Conservation (phyloP, 192 early-diverging fungal genomes). For the Chytriomyces sp. region DNA sequence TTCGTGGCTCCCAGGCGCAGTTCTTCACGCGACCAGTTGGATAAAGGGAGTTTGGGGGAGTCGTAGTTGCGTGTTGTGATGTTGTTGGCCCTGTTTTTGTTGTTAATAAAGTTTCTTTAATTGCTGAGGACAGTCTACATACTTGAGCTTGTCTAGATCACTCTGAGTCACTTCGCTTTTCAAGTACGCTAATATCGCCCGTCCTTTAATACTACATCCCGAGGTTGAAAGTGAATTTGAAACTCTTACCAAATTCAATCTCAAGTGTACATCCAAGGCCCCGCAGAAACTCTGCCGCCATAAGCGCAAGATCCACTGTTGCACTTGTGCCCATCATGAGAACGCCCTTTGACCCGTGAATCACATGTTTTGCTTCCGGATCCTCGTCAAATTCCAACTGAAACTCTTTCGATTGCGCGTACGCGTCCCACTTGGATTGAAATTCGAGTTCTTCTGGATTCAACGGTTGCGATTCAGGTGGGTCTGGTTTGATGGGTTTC, state of each 20-base stretch:
- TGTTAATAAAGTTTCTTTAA: no score
- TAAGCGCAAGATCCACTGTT: not conserved
- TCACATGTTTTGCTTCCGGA: not conserved
- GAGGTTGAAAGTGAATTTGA: not conserved
- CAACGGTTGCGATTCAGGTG: not conserved
- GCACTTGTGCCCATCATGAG: constrained; percentile 12
- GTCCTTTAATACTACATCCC: not conserved
- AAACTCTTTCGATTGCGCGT: not conserved
- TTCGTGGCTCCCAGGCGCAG: constrained; percentile 36
- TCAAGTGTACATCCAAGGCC: constrained; percentile 3
- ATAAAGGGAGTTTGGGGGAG: not conserved
- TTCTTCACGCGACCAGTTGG: constrained; percentile 3
- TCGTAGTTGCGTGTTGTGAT: constrained; percentile 9
- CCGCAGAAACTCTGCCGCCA: constrained; percentile 3
- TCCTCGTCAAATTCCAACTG: not conserved
- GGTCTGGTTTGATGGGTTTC: not conserved
- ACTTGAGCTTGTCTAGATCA: not conserved
- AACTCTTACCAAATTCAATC: constrained; percentile 25
- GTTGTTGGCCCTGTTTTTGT: not conserved
- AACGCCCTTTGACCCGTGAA: not conserved
- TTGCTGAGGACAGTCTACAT: no score
- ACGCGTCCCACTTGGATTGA: not conserved
- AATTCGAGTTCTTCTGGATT: not conserved
- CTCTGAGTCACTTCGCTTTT: not conserved
- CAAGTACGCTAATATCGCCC: not conserved